Base-by-base conservation (phyloP, 148 eudicot species). In the Vaccinium darrowii region DNA sequence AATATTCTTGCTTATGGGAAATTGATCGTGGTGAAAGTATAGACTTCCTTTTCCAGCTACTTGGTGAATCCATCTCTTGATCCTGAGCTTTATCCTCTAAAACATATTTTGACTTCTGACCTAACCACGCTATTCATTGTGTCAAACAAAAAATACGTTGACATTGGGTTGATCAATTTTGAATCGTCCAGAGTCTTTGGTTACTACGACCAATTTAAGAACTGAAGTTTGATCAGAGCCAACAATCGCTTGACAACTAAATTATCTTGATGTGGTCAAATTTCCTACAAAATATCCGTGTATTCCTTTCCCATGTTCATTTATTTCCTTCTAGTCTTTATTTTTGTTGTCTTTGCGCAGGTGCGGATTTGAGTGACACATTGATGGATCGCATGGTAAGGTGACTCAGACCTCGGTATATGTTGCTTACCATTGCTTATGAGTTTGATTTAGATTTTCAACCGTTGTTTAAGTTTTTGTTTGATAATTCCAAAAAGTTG, bases 361-460 rank as follows among this genome's bases (percentile, higher is more conserved):
- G 99, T 88, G 98, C 99, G 13, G 99, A 97, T 87, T 90, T 97
- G 84, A 97, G 99, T 27, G 99, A 97, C 84, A 97, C 99, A 1
- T 87, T 95, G 83, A 97, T 97, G 99, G 99, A 97, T 87, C 96
- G 99, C 33, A 97, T 97, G 98, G 99, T 96, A 92, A 89, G 87
- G 58, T 2, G 21, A 53, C 58, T 52, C 15, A 11, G 12, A 75
- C 25, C 33, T 60, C 6, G 19, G 23, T 43, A 47, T 3, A 80
- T 51, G 9, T 51, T 27, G 43, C 12, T 12, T 49, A n/a, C 57
- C 30, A 50, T 50, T 76, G 25, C 50, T 43, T 73, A 7, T 74
- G 8, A 21, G 78, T 74, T 74, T 39, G 78, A 8, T 43, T 16
- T 74, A 74, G 52, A 15, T 78, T 27, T 14, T 12, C 51, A 74